Evolutionary conservation across 306 rosid species (phyloP).

Genomic region (Phaseolus lunatus): DNA sequence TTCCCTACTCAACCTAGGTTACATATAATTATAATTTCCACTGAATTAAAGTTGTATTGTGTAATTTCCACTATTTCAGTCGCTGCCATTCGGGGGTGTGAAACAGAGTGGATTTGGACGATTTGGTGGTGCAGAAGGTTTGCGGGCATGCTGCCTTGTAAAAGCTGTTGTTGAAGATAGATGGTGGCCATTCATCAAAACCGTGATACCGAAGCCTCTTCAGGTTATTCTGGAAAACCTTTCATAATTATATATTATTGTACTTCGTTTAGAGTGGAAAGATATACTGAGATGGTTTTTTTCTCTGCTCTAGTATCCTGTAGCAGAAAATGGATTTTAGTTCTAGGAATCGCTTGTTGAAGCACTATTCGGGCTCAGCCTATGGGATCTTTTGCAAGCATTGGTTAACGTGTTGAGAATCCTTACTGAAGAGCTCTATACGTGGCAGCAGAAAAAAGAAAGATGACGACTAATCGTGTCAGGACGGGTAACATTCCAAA

Average conservation of each 20-base stretch:
- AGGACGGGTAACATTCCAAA: constrained; percentile 25
- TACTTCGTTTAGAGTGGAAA: constrained; percentile 9
- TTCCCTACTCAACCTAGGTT: constrained; percentile 4
- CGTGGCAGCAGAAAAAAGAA: constrained; percentile 41
- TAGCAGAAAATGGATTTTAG: constrained; percentile 84
- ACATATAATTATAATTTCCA: constrained; percentile 33
- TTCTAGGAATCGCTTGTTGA: constrained; percentile 88
- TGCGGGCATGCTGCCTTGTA: constrained; percentile 96
- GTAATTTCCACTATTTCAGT: constrained; percentile 59
- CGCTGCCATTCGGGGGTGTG: constrained; percentile 96
- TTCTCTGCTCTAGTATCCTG: constrained; percentile 72
- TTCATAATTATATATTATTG: constrained; percentile 5
- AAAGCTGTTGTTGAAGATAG: constrained; percentile 95
- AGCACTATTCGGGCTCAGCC: constrained; percentile 76
- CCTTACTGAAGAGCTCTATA: constrained; percentile 62
- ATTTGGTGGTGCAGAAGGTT: constrained; percentile 89
- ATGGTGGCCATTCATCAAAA: constrained; percentile 90
- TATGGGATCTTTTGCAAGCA: constrained; percentile 92
- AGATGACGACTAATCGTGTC: constrained; percentile 56
- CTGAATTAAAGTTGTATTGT: constrained; percentile 42
- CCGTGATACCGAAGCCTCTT: constrained; percentile 85
- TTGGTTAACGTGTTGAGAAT: constrained; percentile 78
- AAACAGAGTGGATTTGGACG: constrained; percentile 97
- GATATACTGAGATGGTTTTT: constrained; percentile 41
- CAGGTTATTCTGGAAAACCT: constrained; percentile 67